These are phyloP conservation scores for Ceratocystis cacaofunesta DNA, from an alignment of 2,329 filamentous ascomycete genomes.

Conservation along the genomic window DNA sequence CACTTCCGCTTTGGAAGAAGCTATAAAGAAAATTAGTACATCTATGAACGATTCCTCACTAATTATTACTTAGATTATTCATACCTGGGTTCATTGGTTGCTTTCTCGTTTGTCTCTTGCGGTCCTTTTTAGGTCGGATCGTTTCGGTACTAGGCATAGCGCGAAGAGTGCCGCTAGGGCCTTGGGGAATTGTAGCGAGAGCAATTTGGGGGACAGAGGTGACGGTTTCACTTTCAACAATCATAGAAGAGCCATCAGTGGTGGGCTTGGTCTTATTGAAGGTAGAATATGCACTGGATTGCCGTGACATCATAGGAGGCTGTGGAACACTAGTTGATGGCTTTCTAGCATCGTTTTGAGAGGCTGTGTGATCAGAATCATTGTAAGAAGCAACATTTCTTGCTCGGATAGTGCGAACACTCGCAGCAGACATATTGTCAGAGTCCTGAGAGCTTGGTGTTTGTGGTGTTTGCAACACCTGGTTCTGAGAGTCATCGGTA, in stretches of 20 bases:
- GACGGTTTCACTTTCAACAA: slow-evolving; percentile 92
- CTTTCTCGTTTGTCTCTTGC: slow-evolving; percentile 66
- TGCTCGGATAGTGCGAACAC: slow-evolving; percentile 6
- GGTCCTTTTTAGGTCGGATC: slow-evolving; percentile 85
- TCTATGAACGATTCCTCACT: not conserved
- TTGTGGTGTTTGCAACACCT: not conserved
- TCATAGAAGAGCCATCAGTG: slow-evolving; percentile 75
- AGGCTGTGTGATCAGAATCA: slow-evolving; percentile 51
- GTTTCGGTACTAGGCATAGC: slow-evolving; percentile 89
- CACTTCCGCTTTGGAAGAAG: slow-evolving; percentile 90
- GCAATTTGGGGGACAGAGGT: slow-evolving; percentile 75
- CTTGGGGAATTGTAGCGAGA: slow-evolving; percentile 44
- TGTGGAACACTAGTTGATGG: slow-evolving; percentile 26
- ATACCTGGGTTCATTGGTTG: slow-evolving; percentile 58
- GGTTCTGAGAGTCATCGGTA: not conserved
- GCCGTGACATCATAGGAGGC: slow-evolving; percentile 44
- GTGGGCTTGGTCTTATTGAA: slow-evolving; percentile 58
- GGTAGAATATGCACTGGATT: slow-evolving; percentile 49
- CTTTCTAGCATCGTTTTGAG: slow-evolving; percentile 29
- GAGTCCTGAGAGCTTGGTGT: slow-evolving; percentile 3
- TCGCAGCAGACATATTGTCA: slow-evolving; percentile 7
- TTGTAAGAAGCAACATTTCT: slow-evolving; percentile 19
- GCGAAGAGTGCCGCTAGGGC: slow-evolving; percentile 49
- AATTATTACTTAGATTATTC: slow-evolving; percentile 39
- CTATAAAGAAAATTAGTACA: slow-evolving; percentile 28